Conservation (phyloP, 371 early-diverging fungal species). For the Sporodiniella umbellata region DNA sequence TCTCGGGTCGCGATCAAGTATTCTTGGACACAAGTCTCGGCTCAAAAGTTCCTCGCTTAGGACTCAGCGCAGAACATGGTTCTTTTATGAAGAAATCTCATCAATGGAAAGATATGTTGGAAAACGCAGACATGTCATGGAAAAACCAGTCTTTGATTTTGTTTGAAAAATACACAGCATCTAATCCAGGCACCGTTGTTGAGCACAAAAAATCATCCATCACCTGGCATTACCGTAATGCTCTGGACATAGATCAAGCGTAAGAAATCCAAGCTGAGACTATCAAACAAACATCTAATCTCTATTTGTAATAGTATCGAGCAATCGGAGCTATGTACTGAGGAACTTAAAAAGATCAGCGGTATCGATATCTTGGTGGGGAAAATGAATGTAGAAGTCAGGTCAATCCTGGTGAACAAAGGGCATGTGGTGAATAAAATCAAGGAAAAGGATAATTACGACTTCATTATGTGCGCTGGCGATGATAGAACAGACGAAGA, state of each 20-base stretch:
- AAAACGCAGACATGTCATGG: conserved; percentile 85
- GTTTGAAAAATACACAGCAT: conserved; percentile 84
- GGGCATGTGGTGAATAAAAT: conserved; percentile 93
- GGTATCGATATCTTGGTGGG: conserved; percentile 94
- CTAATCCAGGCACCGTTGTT: conserved; percentile 89
- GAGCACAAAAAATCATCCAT: conserved; percentile 83
- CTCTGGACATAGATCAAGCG: conserved; percentile 37
- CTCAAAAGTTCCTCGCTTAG: conserved; percentile 63
- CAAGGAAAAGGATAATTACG: conserved; percentile 31
- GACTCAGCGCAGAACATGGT: conserved; percentile 60
- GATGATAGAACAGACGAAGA: conserved; percentile 98
- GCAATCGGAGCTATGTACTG: conserved; percentile 78
- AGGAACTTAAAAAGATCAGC: conserved; percentile 76
- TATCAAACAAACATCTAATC: neutral
- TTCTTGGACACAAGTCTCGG: conserved; percentile 71
- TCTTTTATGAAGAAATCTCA: conserved; percentile 89
- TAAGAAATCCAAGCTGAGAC: conserved; percentile 23
- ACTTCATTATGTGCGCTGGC: conserved; percentile 92
- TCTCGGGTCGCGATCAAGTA: conserved; percentile 79
- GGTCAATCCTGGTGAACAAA: conserved; percentile 78
- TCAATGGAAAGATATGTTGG: conserved; percentile 84
- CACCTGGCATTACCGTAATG: conserved; percentile 92
- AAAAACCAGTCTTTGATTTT: conserved; percentile 82
- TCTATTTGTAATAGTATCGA: conserved; percentile 31
- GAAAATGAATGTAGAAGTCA: conserved; percentile 95